Base-by-base conservation (phyloP, 2,329 filamentous ascomycete genomes). In the Tympanopsis confertula region DNA sequence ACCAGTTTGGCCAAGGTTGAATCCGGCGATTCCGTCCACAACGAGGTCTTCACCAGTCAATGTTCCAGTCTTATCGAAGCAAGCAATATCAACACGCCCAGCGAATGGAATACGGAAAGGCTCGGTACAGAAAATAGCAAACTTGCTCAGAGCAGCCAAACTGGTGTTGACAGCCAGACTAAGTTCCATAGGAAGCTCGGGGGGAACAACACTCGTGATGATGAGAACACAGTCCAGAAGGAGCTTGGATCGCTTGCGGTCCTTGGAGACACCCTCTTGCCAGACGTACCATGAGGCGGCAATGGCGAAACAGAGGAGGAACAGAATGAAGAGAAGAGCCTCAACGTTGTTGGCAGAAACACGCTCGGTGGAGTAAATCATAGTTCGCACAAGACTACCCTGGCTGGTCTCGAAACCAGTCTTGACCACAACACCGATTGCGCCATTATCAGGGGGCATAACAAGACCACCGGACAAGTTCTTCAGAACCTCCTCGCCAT, bases 241-340 rank as follows among this genome's bases (percentile, higher is more conserved):
- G 28, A 98, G 76, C 74, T 98, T 98, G 35, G 89, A 96, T 46
- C 91, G 82, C 68, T 98, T 96, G 55, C 91, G 82, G 53, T 96
- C 89, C 64, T 84, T 87, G 55, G 75, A 74, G 39, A 98, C 89
- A 65, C 91, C 93, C 61, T 98, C 89, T 44, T 88, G 78, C 91
- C 91, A 98, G 42, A 98, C 91, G 58, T 98, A 98, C 88, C 91
- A 95, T 12, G 91, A 94, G 38, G 91, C 91, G 39, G 91, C 93
- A 56, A 98, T 76, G 50, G 93, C 93, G 63, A 98, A 98, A 50
- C 96, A 75, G 39, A 94, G 74, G 19, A 98, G 73, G 71, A 98
- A 98, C 42, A 98, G 71, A 47, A 98, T 98, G 66, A 98, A 98
- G 43, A 94, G 71, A n/a, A 98, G 66, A 2, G 91, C 91, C 62